A percentile compares a stretch with the other conserved stretches of the same genome.
Evolutionary conservation across 805 yeast genomes (phyloP).

Genomic region (Metschnikowia anglica): DNA sequence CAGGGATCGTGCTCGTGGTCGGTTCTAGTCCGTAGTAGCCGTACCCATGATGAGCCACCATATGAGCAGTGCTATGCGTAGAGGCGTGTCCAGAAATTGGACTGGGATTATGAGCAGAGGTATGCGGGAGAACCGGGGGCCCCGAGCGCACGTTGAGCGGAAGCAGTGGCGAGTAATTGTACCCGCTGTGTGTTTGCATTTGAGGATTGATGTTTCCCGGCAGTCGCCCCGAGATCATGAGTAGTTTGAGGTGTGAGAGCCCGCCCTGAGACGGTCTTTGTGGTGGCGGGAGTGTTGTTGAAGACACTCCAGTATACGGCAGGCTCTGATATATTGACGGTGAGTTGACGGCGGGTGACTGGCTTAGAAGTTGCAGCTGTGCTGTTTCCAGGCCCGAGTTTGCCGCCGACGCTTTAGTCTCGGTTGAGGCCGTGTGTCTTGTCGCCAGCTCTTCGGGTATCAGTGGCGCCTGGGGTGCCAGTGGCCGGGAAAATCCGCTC

Average conservation of each 20-base stretch:
- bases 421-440: too few species aligned
- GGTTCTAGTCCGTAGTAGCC: slow-evolving; percentile 1
- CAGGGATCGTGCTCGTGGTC: too few species aligned
- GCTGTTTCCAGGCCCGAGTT: too few species aligned
- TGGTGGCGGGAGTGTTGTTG: slow-evolving; percentile 5
- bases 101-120: not conserved
- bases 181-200: slow-evolving; percentile 3
- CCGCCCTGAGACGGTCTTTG: not conserved
- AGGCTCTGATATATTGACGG: not conserved
- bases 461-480: too few species aligned
- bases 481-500: too few species aligned
- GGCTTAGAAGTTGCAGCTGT: too few species aligned
- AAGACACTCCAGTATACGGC: not conserved
- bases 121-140: slow-evolving; percentile 1
- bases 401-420: too few species aligned
- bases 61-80: not conserved
- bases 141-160: not conserved
- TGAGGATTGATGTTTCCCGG: not conserved
- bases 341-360: not conserved
- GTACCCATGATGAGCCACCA: not conserved
- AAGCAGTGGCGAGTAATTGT: slow-evolving; percentile 2
- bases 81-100: not conserved
- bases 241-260: slow-evolving; percentile 9
- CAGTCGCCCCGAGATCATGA: not conserved
- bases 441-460: too few species aligned